Evolutionary conservation across 768 basidiomycete species (phyloP).

Genomic region (Tephrocybe sp.): DNA sequence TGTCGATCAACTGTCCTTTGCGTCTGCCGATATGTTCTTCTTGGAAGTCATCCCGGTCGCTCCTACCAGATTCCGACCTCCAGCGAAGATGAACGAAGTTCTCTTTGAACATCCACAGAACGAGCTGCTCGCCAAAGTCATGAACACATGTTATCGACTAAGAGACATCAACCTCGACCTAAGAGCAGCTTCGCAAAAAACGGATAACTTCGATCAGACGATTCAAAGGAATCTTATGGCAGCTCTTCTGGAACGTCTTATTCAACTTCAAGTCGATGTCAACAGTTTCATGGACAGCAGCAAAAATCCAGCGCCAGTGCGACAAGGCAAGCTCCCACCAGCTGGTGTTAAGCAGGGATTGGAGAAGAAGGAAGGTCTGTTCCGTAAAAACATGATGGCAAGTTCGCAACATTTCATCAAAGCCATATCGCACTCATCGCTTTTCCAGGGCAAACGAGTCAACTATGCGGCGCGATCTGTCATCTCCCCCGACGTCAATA

Average conservation of each 20-base stretch:
- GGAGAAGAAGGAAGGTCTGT: slow-evolving; percentile 98
- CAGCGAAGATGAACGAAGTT: slow-evolving; percentile 86
- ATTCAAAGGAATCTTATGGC: slow-evolving; percentile 59
- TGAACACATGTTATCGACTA: slow-evolving; percentile 78
- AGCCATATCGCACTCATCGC: not conserved
- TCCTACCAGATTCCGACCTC: slow-evolving; percentile 95
- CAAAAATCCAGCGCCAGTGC: slow-evolving; percentile 86
- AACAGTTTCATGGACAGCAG: slow-evolving; percentile 97
- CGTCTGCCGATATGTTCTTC: slow-evolving; percentile 96
- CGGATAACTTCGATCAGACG: slow-evolving; percentile 47
- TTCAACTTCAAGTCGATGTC: slow-evolving; percentile 92
- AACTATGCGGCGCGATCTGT: slow-evolving; percentile 99
- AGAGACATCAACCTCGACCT: slow-evolving; percentile 75
- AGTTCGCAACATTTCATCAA: slow-evolving; percentile 20
- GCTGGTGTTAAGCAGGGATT: slow-evolving; percentile 93
- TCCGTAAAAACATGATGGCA: slow-evolving; percentile 99
- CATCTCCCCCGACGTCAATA: slow-evolving; percentile 98
- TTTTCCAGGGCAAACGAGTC: slow-evolving; percentile 91
- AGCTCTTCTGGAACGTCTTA: slow-evolving; percentile 72
- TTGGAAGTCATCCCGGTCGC: slow-evolving; percentile 89
- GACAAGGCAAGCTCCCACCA: slow-evolving; percentile 88
- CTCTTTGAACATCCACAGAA: slow-evolving; percentile 98
- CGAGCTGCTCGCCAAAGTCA: slow-evolving; percentile 77
- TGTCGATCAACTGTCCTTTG: slow-evolving; percentile 59
- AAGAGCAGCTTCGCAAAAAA: slow-evolving; percentile 60